These are phyloP conservation scores for Babjeviella inositovora DNA, from an alignment of 805 yeast species.

Conservation along the genomic window DNA sequence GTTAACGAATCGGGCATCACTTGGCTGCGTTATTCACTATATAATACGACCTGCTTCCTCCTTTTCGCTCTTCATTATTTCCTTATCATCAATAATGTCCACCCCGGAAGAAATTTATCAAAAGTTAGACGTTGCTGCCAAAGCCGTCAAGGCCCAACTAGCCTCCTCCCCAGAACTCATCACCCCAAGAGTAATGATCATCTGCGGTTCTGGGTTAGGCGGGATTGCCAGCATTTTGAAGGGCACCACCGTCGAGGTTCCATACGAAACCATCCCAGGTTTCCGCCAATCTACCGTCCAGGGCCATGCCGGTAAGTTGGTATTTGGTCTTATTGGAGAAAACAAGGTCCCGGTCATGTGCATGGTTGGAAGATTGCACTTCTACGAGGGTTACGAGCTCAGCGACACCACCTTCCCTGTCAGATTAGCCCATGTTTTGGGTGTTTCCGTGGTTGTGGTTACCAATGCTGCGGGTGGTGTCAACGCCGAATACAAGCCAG, in stretches of 20 bases:
- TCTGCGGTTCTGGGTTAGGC: conserved; percentile 92
- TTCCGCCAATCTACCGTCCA: conserved; percentile 71
- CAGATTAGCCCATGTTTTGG: conserved; percentile 53
- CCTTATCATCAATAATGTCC: no score
- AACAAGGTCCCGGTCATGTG: conserved; percentile 69
- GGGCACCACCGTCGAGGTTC: conserved; percentile 29
- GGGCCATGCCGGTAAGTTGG: conserved; percentile 77
- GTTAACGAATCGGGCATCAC: no score
- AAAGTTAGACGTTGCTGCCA: no score
- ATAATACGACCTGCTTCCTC: no score
- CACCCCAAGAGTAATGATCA: conserved; percentile 54
- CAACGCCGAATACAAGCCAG: conserved; percentile 49
- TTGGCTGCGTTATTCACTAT: no score
- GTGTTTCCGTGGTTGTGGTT: conserved; percentile 47
- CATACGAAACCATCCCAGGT: conserved; percentile 63
- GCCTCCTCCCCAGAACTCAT: conserved; percentile 5
- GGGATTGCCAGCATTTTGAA: conserved; percentile 51
- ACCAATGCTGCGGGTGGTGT: conserved; percentile 98
- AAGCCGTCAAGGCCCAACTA: conserved; percentile 2
- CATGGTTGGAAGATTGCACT: conserved; percentile 89
- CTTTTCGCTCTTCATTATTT: no score
- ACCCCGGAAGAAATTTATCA: no score
- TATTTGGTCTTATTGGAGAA: conserved; percentile 62
- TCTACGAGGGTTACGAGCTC: conserved; percentile 83
- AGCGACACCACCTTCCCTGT: conserved; percentile 76